A percentile compares a stretch with the other conserved stretches of the same genome.
Evolutionary conservation across 805 yeast species (phyloP).

Genomic region (Candida caryicola): DNA sequence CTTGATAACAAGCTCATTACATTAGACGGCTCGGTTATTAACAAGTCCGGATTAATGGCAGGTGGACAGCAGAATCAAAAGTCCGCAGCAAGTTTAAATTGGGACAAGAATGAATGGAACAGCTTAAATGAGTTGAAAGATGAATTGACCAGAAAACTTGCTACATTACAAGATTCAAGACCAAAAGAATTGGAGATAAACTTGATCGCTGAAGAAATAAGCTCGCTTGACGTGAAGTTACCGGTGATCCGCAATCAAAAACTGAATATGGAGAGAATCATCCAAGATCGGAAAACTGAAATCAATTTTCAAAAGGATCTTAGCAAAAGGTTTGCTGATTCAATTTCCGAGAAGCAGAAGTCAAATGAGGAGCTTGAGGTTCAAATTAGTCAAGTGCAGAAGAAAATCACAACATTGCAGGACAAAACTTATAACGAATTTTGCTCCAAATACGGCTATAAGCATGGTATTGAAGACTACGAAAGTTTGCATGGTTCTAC

Average conservation of each 20-base stretch:
- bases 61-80: constrained; percentile 68
- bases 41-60: constrained; percentile 86
- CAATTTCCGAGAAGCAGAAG: constrained; percentile 15
- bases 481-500: constrained; percentile 65
- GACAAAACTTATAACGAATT: constrained; percentile 49
- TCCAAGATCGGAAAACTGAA: constrained; percentile 49
- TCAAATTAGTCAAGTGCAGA: constrained; percentile 20
- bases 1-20: constrained; percentile 70
- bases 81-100: constrained; percentile 42
- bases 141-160: constrained; percentile 48
- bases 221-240: constrained; percentile 39
- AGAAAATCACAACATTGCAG: constrained; percentile 34
- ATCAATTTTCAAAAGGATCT: constrained; percentile 44
- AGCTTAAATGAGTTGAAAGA: constrained; percentile 51
- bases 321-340: constrained; percentile 17
- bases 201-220: constrained; percentile 53
- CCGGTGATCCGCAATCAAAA: constrained; percentile 45
- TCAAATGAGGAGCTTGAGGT: constrained; percentile 13
- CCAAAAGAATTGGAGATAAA: constrained; percentile 59
- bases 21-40: constrained; percentile 79
- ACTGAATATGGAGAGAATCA: constrained; percentile 41
- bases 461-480: constrained; percentile 56
- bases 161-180: constrained; percentile 44
- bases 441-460: constrained; percentile 53
- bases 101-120: constrained; percentile 72